Evolutionary conservation across 2,329 filamentous ascomycete species (phyloP), one percentile per base, ranked within the genome.

Genomic region (Alternaria sp.): DNA sequence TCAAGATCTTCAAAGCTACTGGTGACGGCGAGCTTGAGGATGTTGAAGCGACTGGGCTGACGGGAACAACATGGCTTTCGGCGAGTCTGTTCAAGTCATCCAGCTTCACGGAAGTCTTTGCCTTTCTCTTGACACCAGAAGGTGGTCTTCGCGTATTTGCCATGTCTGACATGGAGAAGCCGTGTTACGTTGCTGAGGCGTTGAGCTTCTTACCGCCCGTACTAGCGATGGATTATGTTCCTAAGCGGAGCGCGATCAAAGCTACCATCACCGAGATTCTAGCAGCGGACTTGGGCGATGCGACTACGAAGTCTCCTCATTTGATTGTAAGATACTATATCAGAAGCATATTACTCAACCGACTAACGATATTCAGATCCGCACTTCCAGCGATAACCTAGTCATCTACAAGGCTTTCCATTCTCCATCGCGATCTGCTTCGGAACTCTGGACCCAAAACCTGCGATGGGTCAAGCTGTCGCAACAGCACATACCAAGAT

Each of bases 21-120:
- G 88, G 88, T 49, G 92, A 89, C 73, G 90, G 92, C 47, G 96
- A 99, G 71, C 84, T 98, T 3, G 94, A 97, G 75, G 92, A 97
- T 75, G 81, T 97, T 4, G 88, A 92, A 68, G 84, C 87, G 30
- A 88, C 90, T 26, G 82, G 85, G 9, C 72, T 86, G 1, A 82
- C 90, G 3, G 80, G 86, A 2, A 90, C 86, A 2, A 92, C 91
- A 75, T 97, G 96, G 92, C 82, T 90, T 7, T 92, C 92, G 4
- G 94, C 92, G 10, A 96, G 92, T 71, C 81, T 98, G 1, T 98
- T 97, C 77, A 84, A 86, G n/a, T 87, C 65, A 89, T 92, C 78
- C 76, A 84, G 56, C 73, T 70, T 78, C 21, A 83, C 86, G 10
- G 88, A 86, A 65, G 85, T 91, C 9, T 83, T 94, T 61, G 87